Evolutionary conservation across 768 basidiomycete species (phyloP).

Genomic region (Udeniomyces megalosporus): DNA sequence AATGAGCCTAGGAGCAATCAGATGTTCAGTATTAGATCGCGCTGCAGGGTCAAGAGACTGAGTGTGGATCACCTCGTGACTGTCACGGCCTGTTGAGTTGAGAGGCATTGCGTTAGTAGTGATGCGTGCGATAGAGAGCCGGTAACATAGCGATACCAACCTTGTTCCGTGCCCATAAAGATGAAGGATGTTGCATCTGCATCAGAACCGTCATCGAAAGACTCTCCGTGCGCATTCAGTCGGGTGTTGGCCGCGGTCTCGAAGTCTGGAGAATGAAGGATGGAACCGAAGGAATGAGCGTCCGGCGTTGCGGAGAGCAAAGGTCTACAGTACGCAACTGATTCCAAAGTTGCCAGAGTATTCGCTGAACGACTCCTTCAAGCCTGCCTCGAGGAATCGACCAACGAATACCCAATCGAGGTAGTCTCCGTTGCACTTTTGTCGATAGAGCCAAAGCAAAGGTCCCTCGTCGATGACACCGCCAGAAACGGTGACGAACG

Average conservation of each 20-base stretch:
- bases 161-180: conserved; percentile 19
- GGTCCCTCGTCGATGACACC: conserved; percentile 16
- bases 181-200: conserved; percentile 14
- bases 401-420: conserved; percentile 18
- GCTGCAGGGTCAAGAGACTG: no score
- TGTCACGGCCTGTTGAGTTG: no score
- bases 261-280: conserved; percentile 2
- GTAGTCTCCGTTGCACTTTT: conserved; percentile 13
- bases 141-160: conserved; percentile 3
- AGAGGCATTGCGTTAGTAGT: no score
- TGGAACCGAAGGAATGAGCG: background rate
- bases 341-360: conserved; percentile 17
- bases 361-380: conserved; percentile 9
- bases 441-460: conserved; percentile 20
- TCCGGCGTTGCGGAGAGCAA: no score
- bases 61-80: no score
- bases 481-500: conserved; percentile 19
- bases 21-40: no score
- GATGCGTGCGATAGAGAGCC: no score
- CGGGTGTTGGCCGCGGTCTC: conserved; percentile 19
- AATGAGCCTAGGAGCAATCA: conserved; percentile 16
- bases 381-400: background rate
- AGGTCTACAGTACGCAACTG: no score
- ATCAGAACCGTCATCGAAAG: conserved; percentile 16
- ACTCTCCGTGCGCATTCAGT: conserved; percentile 17